Evolutionary conservation across 257 asterid genomes (phyloP).

Genomic region (Verbena officinalis): DNA sequence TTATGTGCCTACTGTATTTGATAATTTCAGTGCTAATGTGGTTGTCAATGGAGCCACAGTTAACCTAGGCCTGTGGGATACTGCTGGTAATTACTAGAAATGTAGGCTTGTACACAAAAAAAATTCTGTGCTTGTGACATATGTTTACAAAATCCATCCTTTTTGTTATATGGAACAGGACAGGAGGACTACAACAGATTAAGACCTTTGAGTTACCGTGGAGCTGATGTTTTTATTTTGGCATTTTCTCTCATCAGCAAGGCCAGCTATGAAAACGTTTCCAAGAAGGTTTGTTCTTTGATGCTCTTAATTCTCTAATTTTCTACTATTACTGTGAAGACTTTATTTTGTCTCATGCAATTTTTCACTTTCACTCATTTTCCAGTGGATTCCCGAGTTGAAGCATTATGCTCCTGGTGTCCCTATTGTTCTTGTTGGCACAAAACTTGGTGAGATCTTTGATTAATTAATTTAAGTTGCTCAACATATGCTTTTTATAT

Average conservation of each 20-base stretch:
- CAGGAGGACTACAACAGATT: conserved; percentile 81
- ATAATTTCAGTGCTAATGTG: conserved; percentile 80
- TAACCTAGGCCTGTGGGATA: conserved; percentile 84
- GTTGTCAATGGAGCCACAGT: conserved; percentile 72
- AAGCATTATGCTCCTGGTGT: conserved; percentile 81
- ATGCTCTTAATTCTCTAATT: conserved; percentile 1
- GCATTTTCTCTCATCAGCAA: conserved; percentile 82
- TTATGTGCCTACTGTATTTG: conserved; percentile 82
- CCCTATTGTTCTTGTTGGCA: conserved; percentile 81
- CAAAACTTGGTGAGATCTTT: conserved; percentile 67
- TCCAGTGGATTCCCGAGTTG: conserved; percentile 87
- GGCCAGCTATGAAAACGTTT: conserved; percentile 80
- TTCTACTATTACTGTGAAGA: conserved; percentile 2
- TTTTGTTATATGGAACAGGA: conserved; percentile 47
- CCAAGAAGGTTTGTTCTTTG: conserved; percentile 57
- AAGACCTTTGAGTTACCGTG: conserved; percentile 82
- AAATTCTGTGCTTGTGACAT: too few species aligned
- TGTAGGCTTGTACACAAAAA: too few species aligned
- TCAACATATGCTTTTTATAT: neutral
- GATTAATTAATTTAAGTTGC: conserved; percentile 19
- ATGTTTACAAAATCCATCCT: conserved; percentile 21
- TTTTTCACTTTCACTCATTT: conserved; percentile 6
- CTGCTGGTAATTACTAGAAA: conserved; percentile 56
- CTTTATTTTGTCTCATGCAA: conserved; percentile 13
- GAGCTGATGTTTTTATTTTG: conserved; percentile 78